phyloP scores from a whole-genome alignment of 495 filamentous ascomycete genomes.

The Talaromyces liani region DNA sequence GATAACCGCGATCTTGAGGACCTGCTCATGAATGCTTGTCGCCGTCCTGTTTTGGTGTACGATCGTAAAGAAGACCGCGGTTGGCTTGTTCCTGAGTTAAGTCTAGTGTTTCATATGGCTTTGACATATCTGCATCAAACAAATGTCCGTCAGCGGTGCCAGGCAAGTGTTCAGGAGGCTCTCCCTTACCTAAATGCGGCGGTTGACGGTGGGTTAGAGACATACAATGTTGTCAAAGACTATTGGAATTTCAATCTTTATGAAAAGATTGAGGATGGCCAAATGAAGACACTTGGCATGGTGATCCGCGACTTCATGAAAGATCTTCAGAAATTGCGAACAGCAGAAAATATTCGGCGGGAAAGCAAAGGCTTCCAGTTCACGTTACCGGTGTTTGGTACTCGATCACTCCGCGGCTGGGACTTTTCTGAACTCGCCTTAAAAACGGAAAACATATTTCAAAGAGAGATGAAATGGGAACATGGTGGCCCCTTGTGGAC shows the following conservation, averaged over 20 bases:
- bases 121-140: not conserved
- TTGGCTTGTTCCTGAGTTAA: conserved; percentile 1
- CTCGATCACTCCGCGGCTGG: not conserved
- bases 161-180: not conserved
- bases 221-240: not conserved
- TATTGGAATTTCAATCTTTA: not conserved
- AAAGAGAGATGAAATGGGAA: not conserved
- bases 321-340: conserved; percentile 3
- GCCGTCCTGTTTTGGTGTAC: not conserved
- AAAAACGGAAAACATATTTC: not conserved
- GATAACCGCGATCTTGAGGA: not conserved
- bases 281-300: not conserved
- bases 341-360: not conserved
- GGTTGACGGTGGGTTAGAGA: not conserved
- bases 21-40: not conserved
- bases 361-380: not conserved
- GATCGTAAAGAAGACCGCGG: not conserved
- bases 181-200: not conserved
- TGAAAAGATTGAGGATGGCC: not conserved
- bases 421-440: not conserved
- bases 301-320: not conserved
- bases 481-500: not conserved
- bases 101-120: not conserved
- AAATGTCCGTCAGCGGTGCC: not conserved
- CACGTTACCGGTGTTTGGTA: no score